Conservation (phyloP, 164 flowering plant genomes). For the Protea cynaroides region DNA sequence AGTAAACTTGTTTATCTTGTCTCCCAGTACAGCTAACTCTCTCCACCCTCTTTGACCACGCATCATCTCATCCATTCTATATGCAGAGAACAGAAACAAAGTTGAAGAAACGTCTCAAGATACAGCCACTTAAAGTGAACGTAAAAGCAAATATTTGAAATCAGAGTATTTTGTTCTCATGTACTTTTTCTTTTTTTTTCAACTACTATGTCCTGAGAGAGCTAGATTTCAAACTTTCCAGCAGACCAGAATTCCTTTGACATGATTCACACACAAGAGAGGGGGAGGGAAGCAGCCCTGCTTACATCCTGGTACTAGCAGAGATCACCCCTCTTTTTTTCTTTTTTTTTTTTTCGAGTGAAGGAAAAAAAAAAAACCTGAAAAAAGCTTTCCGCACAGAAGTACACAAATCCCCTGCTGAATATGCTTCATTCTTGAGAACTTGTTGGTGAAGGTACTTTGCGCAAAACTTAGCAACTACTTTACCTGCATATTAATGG, state of each 20-base stretch:
- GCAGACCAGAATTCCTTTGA: neutral
- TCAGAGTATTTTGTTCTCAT: neutral
- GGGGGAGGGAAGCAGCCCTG: no score
- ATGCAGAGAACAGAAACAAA: constrained; percentile 3
- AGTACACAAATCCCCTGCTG: constrained; percentile 78
- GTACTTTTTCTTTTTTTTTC: neutral
- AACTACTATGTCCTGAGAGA: neutral
- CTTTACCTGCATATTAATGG: constrained; percentile 61
- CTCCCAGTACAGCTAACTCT: constrained; percentile 88
- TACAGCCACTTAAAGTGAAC: neutral
- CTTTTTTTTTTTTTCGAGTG: no score
- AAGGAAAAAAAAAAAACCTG: constrained; percentile 43
- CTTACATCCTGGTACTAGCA: no score
- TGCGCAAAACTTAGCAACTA: constrained; percentile 97
- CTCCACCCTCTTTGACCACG: constrained; percentile 99
- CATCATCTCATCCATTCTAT: constrained; percentile 99
- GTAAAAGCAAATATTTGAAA: neutral
- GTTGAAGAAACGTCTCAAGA: neutral
- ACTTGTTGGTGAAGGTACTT: constrained; percentile 93
- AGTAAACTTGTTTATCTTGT: constrained; percentile 85
- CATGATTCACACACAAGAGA: neutral
- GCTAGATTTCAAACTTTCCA: neutral
- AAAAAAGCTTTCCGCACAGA: constrained; percentile 83
- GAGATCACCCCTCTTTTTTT: no score
- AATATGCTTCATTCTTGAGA: constrained; percentile 75